Conservation (phyloP, 208 protist species). For the Polymyxa betae region DNA sequence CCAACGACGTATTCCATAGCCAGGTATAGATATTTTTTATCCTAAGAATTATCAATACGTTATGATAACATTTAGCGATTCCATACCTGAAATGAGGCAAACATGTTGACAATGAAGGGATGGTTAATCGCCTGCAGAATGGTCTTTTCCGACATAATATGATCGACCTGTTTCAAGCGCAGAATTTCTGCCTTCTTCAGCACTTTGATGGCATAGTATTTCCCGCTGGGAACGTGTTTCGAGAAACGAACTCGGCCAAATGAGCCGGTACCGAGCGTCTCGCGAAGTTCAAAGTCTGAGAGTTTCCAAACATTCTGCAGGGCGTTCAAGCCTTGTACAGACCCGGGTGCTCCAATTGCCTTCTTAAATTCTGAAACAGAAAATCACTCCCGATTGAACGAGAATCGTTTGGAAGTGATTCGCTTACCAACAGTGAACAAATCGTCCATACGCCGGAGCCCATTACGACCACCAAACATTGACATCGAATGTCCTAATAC, state of each 20-base stretch:
- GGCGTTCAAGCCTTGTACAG: background rate
- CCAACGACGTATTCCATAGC: slow-evolving; percentile 71
- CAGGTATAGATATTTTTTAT: slow-evolving; percentile 63
- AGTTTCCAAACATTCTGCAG: slow-evolving; percentile 53
- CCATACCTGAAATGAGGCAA: slow-evolving; percentile 70
- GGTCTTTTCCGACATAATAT: slow-evolving; percentile 66
- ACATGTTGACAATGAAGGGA: slow-evolving; percentile 73
- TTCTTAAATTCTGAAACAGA: slow-evolving; percentile 29
- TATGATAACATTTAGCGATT: background rate
- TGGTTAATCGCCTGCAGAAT: slow-evolving; percentile 66
- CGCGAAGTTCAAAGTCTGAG: slow-evolving; percentile 52
- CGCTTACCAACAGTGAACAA: background rate
- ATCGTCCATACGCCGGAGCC: slow-evolving; percentile 37
- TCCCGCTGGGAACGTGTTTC: slow-evolving; percentile 7
- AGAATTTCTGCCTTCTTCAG: slow-evolving; percentile 70
- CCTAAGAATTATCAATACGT: slow-evolving; percentile 58
- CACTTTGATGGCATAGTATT: slow-evolving; percentile 71
- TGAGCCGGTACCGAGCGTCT: slow-evolving; percentile 59
- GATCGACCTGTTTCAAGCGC: slow-evolving; percentile 67
- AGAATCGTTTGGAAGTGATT: background rate
- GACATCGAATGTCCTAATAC: background rate
- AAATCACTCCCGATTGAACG: background rate
- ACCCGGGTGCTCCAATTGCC: background rate
- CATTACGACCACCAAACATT: slow-evolving; percentile 27
- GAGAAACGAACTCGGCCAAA: slow-evolving; percentile 62